Evolutionary conservation across 352 stramenopile genomes (phyloP).

Genomic region (Phytophthora europaea): DNA sequence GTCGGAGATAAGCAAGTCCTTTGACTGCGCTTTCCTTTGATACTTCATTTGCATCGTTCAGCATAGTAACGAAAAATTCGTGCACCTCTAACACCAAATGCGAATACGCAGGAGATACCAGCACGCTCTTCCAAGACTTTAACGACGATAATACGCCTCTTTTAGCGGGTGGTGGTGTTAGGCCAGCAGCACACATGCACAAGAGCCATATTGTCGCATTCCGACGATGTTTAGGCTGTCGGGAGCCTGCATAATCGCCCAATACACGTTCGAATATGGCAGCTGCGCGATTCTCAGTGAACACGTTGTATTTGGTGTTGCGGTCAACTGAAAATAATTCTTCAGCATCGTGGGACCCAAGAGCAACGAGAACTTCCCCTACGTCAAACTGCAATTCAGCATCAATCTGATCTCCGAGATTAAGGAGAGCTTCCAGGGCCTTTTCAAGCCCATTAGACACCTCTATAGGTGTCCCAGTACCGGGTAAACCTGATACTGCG

Average conservation of each 20-base stretch:
- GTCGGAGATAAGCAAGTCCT: conserved; percentile 74
- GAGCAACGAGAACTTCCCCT: conserved; percentile 61
- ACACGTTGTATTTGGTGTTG: conserved; percentile 22
- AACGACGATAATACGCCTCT: conserved; percentile 1
- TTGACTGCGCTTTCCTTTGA: conserved; percentile 85
- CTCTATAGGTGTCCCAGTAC: conserved; percentile 16
- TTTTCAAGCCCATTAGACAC: conserved; percentile 36
- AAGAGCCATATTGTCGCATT: conserved; percentile 76
- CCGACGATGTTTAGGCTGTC: conserved; percentile 54
- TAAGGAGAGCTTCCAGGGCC: conserved; percentile 36
- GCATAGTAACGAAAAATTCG: conserved; percentile 84
- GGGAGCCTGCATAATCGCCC: conserved; percentile 46
- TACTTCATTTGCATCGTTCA: conserved; percentile 76
- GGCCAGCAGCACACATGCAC: conserved; percentile 68
- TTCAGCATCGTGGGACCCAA: conserved; percentile 47
- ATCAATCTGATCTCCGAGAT: conserved; percentile 34
- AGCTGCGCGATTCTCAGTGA: conserved; percentile 45
- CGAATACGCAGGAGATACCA: conserved; percentile 39
- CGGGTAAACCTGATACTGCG: conserved; percentile 40
- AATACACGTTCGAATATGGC: conserved; percentile 56
- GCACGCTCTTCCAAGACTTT: conserved; percentile 49
- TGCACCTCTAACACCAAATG: conserved; percentile 56
- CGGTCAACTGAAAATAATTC: conserved; percentile 33
- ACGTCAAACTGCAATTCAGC: conserved; percentile 65
- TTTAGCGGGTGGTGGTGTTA: conserved; percentile 20